Conservation (phyloP, 345 rosid species). For the Syzygium grande region DNA sequence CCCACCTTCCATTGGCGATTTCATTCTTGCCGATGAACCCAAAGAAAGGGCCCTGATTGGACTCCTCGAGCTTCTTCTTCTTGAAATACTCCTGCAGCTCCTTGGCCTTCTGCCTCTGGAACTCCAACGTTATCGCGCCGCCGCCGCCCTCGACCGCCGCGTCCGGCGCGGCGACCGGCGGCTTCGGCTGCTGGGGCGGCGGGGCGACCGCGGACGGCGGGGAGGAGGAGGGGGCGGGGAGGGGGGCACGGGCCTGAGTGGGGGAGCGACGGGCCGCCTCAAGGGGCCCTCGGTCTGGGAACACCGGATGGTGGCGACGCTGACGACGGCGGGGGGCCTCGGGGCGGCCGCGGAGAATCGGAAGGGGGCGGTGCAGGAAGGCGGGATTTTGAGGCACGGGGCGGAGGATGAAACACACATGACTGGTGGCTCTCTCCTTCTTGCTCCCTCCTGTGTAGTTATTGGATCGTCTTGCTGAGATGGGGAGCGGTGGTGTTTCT, state of each 20-base stretch:
- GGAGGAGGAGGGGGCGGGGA: constrained; percentile 24
- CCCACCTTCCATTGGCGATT: constrained; percentile 84
- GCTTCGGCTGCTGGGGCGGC: constrained; percentile 15
- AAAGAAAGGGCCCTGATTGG: constrained; percentile 85
- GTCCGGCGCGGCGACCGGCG: constrained; percentile 16
- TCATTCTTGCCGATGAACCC: constrained; percentile 86
- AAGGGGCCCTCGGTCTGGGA: constrained; percentile 84
- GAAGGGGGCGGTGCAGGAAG: constrained; percentile 31
- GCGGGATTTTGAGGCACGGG: constrained; percentile 51
- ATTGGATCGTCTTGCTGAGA: neutral
- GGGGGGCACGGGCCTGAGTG: constrained; percentile 25
- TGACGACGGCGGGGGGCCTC: constrained; percentile 27
- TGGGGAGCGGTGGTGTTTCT: neutral
- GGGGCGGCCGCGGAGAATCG: constrained; percentile 24
- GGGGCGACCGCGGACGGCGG: constrained; percentile 14
- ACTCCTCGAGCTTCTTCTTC: constrained; percentile 79
- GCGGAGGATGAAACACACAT: constrained; percentile 65
- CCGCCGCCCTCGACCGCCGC: constrained; percentile 21
- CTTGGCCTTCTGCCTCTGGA: constrained; percentile 86
- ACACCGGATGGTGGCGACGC: constrained; percentile 28
- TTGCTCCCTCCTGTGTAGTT: neutral
- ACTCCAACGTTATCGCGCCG: constrained; percentile 54
- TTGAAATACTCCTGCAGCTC: constrained; percentile 86
- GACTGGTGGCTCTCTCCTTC: neutral
- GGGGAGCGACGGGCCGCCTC: constrained; percentile 79